Evolutionary conservation across 2,329 filamentous ascomycete species (phyloP).

Genomic region (Chaetomium sp.): DNA sequence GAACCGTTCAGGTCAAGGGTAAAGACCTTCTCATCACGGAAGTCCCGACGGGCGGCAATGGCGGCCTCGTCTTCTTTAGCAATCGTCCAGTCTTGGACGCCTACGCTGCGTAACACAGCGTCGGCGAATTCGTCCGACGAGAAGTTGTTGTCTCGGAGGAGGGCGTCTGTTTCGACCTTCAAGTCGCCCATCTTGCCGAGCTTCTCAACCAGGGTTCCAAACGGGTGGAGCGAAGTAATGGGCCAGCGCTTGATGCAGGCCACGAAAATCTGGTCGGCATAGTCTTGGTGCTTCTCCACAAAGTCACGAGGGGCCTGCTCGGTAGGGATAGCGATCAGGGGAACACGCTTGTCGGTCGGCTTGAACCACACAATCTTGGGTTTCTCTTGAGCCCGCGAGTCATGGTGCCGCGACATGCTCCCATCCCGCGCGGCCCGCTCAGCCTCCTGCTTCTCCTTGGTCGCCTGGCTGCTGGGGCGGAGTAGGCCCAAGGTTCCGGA

Average conservation of each 20-base stretch:
- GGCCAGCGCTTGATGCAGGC: conserved; percentile 99
- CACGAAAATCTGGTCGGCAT: conserved; percentile 95
- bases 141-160: conserved; percentile 98
- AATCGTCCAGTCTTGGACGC: conserved; percentile 85
- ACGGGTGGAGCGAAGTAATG: conserved; percentile 98
- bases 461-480: conserved; percentile 94
- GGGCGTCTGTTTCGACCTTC: conserved; percentile 94
- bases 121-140: conserved; percentile 96
- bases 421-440: conserved; percentile 90
- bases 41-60: conserved; percentile 74
- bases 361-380: conserved; percentile 99
- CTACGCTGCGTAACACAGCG: conserved; percentile 87
- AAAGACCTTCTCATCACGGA: conserved; percentile 81
- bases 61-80: conserved; percentile 72
- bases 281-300: conserved; percentile 96
- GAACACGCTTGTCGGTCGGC: conserved; percentile 97
- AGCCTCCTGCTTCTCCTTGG: conserved; percentile 98
- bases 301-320: conserved; percentile 97
- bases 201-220: conserved; percentile 94
- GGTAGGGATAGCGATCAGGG: conserved; percentile 94
- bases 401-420: conserved; percentile 60
- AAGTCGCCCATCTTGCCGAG: conserved; percentile 95
- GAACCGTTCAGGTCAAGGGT: conserved; percentile 87
- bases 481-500: conserved; percentile 91
- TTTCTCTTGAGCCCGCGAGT: conserved; percentile 84